A percentile compares a stretch with the other conserved stretches of the same genome.
These are phyloP conservation scores for Ustilago cynodontis DNA, from an alignment of 1,284 basidiomycete species.

Conservation along the genomic window DNA sequence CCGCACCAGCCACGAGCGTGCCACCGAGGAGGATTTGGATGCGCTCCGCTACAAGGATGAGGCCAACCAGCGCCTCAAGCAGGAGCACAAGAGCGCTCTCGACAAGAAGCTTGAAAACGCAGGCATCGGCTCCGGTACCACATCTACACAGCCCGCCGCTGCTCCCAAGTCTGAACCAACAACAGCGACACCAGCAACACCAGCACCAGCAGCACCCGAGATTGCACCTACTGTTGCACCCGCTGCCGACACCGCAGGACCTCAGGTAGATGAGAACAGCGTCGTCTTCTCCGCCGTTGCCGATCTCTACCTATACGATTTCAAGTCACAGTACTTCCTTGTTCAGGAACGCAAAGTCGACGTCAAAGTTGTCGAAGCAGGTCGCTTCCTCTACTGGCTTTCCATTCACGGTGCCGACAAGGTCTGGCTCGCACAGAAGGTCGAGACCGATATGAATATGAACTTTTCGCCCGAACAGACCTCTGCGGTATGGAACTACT, in stretches of 20 bases:
- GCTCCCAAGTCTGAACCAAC: slow-evolving; percentile 12
- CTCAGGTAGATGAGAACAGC: slow-evolving; percentile 26
- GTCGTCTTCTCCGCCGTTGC: slow-evolving; percentile 65
- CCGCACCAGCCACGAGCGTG: slow-evolving; percentile 63
- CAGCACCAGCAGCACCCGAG: slow-evolving; percentile 6
- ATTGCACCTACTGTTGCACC: slow-evolving; percentile 37
- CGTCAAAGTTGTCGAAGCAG: slow-evolving; percentile 78
- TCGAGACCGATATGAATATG: slow-evolving; percentile 72
- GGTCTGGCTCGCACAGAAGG: slow-evolving; percentile 79
- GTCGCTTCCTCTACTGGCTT: slow-evolving; percentile 75
- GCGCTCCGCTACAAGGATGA: slow-evolving; percentile 66
- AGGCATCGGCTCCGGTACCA: slow-evolving; percentile 16
- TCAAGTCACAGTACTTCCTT: slow-evolving; percentile 78
- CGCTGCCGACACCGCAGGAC: slow-evolving; percentile 34
- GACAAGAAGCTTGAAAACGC: slow-evolving; percentile 45
- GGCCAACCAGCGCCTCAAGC: slow-evolving; percentile 36
- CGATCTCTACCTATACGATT: slow-evolving; percentile 80
- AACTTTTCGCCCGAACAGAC: slow-evolving; percentile 64
- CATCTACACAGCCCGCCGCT: not conserved
- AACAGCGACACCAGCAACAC: slow-evolving; percentile 1
- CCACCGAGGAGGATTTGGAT: slow-evolving; percentile 69
- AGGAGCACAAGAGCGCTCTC: slow-evolving; percentile 22
- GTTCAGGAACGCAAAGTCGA: slow-evolving; percentile 78
- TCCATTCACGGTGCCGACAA: slow-evolving; percentile 71
- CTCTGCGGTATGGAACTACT: slow-evolving; percentile 86